Evolutionary conservation across 2,329 filamentous ascomycete genomes (phyloP).

Genomic region (Aspergillaceae sp.): DNA sequence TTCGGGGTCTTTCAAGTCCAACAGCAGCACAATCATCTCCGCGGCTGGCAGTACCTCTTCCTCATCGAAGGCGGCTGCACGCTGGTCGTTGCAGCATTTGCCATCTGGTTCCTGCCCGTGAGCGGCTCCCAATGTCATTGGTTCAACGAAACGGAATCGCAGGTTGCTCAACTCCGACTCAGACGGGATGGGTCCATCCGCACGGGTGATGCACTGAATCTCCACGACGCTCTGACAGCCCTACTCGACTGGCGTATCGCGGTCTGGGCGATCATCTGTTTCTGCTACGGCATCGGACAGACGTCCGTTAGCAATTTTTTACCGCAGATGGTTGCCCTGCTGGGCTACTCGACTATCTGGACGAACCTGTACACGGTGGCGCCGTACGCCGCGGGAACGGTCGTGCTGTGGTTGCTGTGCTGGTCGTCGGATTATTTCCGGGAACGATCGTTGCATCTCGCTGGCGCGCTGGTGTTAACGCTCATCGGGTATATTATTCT

Average conservation of each 20-base stretch:
- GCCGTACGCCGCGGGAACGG: slow-evolving; percentile 4
- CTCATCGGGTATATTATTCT: slow-evolving; percentile 10
- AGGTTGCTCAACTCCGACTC: slow-evolving; percentile 1
- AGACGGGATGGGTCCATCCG: slow-evolving; percentile 5
- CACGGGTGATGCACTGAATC: not conserved
- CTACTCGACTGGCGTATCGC: slow-evolving; percentile 2
- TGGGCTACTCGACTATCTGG: slow-evolving; percentile 13
- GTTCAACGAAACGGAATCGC: slow-evolving; percentile 1
- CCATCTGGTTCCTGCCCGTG: not conserved
- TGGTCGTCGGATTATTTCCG: slow-evolving; percentile 12
- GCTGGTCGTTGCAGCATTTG: slow-evolving; percentile 6
- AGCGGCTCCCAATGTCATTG: slow-evolving; percentile 3
- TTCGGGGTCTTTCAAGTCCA: slow-evolving; percentile 17
- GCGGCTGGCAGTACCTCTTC: slow-evolving; percentile 16
- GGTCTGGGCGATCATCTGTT: slow-evolving; percentile 11
- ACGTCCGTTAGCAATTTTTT: slow-evolving; percentile 4
- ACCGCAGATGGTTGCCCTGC: slow-evolving; percentile 4
- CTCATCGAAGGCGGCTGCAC: slow-evolving; percentile 17
- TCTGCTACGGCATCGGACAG: slow-evolving; percentile 4
- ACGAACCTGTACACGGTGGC: slow-evolving; percentile 12
- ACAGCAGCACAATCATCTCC: slow-evolving; percentile 1
- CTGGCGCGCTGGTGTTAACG: slow-evolving; percentile 6
- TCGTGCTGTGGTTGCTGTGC: slow-evolving; percentile 5
- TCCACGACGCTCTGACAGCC: not conserved
- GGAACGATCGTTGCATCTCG: slow-evolving; percentile 13